A percentile compares a stretch with the other conserved stretches of the same genome.
Conservation (phyloP, 192 early-diverging fungal species). For the Coemansia sp. region DNA sequence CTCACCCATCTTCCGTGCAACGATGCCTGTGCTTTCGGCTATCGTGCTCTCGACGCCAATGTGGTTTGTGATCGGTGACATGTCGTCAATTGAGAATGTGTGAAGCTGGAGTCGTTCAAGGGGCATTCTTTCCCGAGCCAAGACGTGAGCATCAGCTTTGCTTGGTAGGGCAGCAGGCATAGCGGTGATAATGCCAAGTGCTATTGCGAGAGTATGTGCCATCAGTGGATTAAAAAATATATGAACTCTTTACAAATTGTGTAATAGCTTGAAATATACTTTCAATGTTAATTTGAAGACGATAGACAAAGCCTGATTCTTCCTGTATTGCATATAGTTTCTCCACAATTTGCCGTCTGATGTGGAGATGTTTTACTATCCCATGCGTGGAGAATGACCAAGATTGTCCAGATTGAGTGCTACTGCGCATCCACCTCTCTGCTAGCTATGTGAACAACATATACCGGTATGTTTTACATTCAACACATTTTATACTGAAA, state of each 20-base stretch:
- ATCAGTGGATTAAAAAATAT: background rate
- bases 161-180: background rate
- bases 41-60: background rate
- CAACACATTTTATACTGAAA: background rate
- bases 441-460: too few species aligned
- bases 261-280: too few species aligned
- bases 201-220: background rate
- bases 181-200: background rate
- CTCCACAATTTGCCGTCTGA: too few species aligned
- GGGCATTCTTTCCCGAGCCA: slow-evolving; percentile 14
- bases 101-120: slow-evolving; percentile 24
- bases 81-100: slow-evolving; percentile 9
- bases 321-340: too few species aligned
- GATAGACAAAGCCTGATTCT: too few species aligned
- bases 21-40: slow-evolving; percentile 10
- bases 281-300: too few species aligned
- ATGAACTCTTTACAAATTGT: too few species aligned
- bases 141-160: background rate
- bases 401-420: slow-evolving; percentile 1
- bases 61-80: slow-evolving; percentile 5
- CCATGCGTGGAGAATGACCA: slow-evolving; percentile 5
- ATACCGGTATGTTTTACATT: background rate
- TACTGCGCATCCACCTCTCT: slow-evolving; percentile 8
- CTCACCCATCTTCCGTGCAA: slow-evolving; percentile 38
- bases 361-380: slow-evolving; percentile 2